Conservation (phyloP, 2,329 filamentous ascomycete species). For the Chalaropsis thielavioides region DNA sequence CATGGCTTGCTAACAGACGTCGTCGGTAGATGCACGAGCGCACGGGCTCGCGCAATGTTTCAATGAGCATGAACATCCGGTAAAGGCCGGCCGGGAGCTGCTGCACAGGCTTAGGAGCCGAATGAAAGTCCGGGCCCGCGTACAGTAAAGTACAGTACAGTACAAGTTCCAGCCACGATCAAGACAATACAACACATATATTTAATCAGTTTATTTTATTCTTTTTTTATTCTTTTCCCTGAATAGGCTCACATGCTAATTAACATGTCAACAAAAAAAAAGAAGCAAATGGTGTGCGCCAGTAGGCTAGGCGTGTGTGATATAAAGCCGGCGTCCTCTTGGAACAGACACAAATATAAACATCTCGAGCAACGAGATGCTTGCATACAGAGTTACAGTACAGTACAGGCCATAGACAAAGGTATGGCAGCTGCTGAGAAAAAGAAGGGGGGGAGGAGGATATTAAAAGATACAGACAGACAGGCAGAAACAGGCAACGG, state of each 20-base stretch:
- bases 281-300: background rate
- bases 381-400: background rate
- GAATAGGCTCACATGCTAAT: background rate
- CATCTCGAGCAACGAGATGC: too few species aligned
- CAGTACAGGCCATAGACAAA: background rate
- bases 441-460: too few species aligned
- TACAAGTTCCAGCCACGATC: background rate
- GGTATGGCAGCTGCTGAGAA: background rate
- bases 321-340: background rate
- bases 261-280: too few species aligned
- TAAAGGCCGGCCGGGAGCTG: background rate
- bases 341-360: too few species aligned
- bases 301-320: too few species aligned
- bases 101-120: too few species aligned
- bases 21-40: slow-evolving; percentile 35
- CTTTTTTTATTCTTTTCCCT: slow-evolving; percentile 1
- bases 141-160: too few species aligned
- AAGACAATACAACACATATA: background rate
- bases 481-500: slow-evolving; percentile 1
- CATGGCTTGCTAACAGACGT: background rate
- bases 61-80: slow-evolving; percentile 25
- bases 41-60: slow-evolving; percentile 39
- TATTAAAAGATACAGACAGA: background rate
- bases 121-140: too few species aligned
- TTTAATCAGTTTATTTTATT: background rate